Base-by-base conservation (phyloP, 495 filamentous ascomycete genomes). In the Penicillium manginii region DNA sequence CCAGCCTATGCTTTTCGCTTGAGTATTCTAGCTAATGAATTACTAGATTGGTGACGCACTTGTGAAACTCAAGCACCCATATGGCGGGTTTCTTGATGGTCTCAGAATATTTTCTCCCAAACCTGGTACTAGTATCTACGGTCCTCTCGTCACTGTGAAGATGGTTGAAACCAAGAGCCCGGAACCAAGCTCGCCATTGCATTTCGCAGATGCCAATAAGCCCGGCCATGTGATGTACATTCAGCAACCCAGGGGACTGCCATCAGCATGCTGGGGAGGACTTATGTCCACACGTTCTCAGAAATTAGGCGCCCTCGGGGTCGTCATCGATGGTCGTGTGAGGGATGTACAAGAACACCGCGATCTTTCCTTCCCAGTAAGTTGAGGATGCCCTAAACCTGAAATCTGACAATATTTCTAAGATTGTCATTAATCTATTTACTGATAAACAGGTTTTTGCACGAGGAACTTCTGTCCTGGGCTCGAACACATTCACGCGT, bases 41-140 rank as follows among this genome's bases (percentile, higher is more conserved):
- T 53, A 70, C 52, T 53, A 70, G 67, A 68, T 70, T 49, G 65
- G 65, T 47, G 65, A 70, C 51, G 67, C 67, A 14, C 58, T 70
- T 4, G 65, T 68, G 40, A 70, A 70, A 46, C 62, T 70, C 37
- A 65, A 68, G 39, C 55, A 70, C 11, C 67, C 67, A 1, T 57
- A 58, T 21, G 67, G 67, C 9, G 65, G 65, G 5, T 70, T 65
- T 49, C 62, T 68, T 10, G 59, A 65, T 45, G 67, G 64, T 15
- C 50, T 70, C 12, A 51, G 53, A 19, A 58, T 62, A 59, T 59
- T 45, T 33, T 65, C 59, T 1, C 63, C 59, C 0, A 56, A 56
- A 4, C 31, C 22, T 0, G 63, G 63, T 8, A 60, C 61, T 3
- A 58, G 59, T 29, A 63, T 63, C 46, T 62, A 56, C 29, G 67